phyloP scores from a whole-genome alignment of 192 early-diverging fungal species.

The Dissophora ornata region DNA sequence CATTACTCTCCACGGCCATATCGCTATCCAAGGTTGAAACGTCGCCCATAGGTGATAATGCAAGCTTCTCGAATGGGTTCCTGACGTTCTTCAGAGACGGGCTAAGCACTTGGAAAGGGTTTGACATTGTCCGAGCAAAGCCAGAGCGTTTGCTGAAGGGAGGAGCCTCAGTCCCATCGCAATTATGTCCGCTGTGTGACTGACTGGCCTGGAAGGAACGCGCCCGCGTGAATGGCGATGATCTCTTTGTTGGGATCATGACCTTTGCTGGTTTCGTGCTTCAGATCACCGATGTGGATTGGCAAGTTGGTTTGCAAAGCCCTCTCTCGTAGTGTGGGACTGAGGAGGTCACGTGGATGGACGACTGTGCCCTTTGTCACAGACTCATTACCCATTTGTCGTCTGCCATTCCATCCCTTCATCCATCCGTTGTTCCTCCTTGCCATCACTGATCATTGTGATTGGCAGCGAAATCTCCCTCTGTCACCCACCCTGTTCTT shows the following conservation, averaged over 20 bases:
- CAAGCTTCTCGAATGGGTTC: slow-evolving; percentile 45
- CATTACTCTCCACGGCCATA: not conserved
- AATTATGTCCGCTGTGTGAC: not conserved
- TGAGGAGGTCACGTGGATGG: no score
- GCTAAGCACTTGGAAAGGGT: slow-evolving; percentile 41
- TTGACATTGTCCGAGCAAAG: slow-evolving; percentile 34
- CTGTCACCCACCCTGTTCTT: slow-evolving; percentile 10
- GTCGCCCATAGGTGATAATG: not conserved
- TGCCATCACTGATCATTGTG: slow-evolving; percentile 25
- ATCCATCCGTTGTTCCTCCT: not conserved
- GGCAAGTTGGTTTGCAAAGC: not conserved
- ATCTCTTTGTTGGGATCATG: slow-evolving; percentile 36
- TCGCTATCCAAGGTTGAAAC: no score
- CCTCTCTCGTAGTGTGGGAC: no score
- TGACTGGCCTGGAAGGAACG: slow-evolving; percentile 23
- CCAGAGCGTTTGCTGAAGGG: slow-evolving; percentile 29
- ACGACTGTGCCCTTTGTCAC: not conserved
- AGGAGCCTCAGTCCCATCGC: slow-evolving; percentile 6
- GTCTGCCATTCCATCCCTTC: not conserved
- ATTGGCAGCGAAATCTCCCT: not conserved
- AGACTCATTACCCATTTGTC: not conserved
- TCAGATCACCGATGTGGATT: not conserved
- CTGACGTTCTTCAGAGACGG: slow-evolving; percentile 18
- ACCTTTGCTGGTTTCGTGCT: not conserved
- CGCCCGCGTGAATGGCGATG: slow-evolving; percentile 30